Percentiles rank a stretch among this genome's conserved stretches.
These are phyloP conservation scores for Paramarasmius palmivorus DNA, from an alignment of 1,284 basidiomycete species.

Conservation along the genomic window DNA sequence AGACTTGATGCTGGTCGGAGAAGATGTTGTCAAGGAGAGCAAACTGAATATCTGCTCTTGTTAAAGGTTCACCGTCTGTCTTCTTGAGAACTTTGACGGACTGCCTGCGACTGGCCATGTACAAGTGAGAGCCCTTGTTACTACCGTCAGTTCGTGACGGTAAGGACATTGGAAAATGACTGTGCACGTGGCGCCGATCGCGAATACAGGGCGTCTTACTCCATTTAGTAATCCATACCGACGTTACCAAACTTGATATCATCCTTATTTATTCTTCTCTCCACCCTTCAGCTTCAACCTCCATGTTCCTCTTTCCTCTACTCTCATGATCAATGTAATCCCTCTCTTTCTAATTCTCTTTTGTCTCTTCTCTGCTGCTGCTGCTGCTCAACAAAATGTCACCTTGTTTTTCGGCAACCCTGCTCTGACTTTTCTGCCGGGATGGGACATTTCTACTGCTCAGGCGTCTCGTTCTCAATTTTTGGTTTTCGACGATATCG, in stretches of 20 bases:
- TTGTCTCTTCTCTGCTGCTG: background rate
- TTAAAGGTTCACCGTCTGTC: slow-evolving; percentile 61
- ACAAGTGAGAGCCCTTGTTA: background rate
- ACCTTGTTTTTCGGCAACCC: slow-evolving; percentile 4
- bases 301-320: background rate
- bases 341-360: background rate
- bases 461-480: slow-evolving; percentile 3
- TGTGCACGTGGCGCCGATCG: no score
- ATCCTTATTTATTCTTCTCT: background rate
- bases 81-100: slow-evolving; percentile 45
- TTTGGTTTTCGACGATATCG: slow-evolving; percentile 9
- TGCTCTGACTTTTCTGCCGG: slow-evolving; percentile 13
- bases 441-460: slow-evolving; percentile 10
- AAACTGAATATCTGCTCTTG: slow-evolving; percentile 71
- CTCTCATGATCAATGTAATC: slow-evolving; percentile 1
- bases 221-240: no score
- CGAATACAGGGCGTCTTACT: no score
- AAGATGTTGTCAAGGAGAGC: slow-evolving; percentile 75
- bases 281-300: background rate
- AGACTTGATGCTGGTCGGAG: slow-evolving; percentile 55
- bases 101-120: slow-evolving; percentile 9
- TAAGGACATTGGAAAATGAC: background rate
- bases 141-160: background rate
- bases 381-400: slow-evolving; percentile 5
- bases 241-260: no score